A percentile compares a stretch with the other conserved stretches of the same genome.
These are phyloP conservation scores for Bremia lactucae DNA, from an alignment of 352 stramenopile species.

Conservation along the genomic window DNA sequence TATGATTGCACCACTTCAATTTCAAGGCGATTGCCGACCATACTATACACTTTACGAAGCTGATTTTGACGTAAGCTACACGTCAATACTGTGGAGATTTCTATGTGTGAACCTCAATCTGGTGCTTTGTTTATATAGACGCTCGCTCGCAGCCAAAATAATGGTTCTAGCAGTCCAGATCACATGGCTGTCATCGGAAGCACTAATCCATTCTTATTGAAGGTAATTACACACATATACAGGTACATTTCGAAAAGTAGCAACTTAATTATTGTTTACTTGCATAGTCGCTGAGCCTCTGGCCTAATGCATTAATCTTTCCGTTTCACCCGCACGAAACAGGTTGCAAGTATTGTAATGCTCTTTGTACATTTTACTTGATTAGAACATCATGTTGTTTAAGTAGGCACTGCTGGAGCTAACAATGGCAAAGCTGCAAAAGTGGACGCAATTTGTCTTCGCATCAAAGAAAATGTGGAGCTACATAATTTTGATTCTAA, in stretches of 20 bases:
- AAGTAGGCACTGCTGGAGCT: constrained; percentile 1
- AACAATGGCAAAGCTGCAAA: constrained; percentile 19
- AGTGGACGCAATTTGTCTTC: constrained; percentile 30
- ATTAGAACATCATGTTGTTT: background rate
- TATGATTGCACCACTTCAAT: constrained; percentile 72
- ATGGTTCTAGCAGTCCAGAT: constrained; percentile 32
- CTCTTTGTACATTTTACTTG: background rate
- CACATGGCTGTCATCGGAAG: constrained; percentile 63
- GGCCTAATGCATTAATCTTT: constrained; percentile 75
- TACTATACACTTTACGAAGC: constrained; percentile 83
- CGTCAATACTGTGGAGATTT: too few species aligned
- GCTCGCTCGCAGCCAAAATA: constrained; percentile 43
- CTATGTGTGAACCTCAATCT: constrained; percentile 3
- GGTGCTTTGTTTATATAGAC: constrained; percentile 16
- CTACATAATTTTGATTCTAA: constrained; percentile 30
- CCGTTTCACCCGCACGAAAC: constrained; percentile 23
- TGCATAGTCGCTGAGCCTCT: constrained; percentile 49
- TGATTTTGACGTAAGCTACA: constrained; percentile 72
- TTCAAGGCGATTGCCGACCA: constrained; percentile 70
- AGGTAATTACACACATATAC: constrained; percentile 15
- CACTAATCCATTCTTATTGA: constrained; percentile 85
- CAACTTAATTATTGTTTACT: background rate
- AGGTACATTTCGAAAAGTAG: too few species aligned
- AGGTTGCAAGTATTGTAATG: background rate
- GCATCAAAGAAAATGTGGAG: constrained; percentile 46